phyloP scores from a whole-genome alignment of 108 stramenopile genomes.

The Skeletonema marinoi region DNA sequence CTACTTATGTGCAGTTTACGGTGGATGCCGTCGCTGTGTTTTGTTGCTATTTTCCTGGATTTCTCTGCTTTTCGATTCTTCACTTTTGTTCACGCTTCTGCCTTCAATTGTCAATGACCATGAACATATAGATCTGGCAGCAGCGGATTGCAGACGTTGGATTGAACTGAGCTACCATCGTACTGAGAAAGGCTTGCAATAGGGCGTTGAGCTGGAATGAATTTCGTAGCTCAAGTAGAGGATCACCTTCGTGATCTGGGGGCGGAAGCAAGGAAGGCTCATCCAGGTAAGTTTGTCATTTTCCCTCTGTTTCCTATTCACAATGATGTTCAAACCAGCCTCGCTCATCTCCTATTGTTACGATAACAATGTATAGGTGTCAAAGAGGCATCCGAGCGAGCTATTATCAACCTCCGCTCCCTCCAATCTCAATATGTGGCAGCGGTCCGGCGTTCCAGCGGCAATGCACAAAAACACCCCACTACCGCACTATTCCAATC shows the following conservation, averaged over 20 bases:
- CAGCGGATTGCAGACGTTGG: neutral
- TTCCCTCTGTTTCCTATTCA: neutral
- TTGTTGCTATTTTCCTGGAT: too few species aligned
- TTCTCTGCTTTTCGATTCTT: too few species aligned
- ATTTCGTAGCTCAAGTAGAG: constrained; percentile 87
- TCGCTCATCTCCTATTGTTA: neutral
- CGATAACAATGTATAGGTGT: constrained; percentile 48
- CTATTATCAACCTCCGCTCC: constrained; percentile 75
- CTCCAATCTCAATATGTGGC: constrained; percentile 79
- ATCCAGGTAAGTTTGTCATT: constrained; percentile 70
- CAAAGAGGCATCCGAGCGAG: constrained; percentile 85
- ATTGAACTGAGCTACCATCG: neutral
- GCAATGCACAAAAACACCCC: constrained; percentile 54
- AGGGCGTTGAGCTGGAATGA: constrained; percentile 49
- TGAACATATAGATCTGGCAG: too few species aligned
- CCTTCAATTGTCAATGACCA: too few species aligned
- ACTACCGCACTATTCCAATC: constrained; percentile 81
- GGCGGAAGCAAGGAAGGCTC: constrained; percentile 81
- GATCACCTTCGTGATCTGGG: constrained; percentile 89
- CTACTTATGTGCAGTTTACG: too few species aligned
- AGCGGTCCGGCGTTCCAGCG: constrained; percentile 76
- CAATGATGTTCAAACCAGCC: neutral
- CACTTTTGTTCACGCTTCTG: too few species aligned
- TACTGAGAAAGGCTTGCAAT: neutral
- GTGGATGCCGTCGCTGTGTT: too few species aligned